These are phyloP conservation scores for Panicum virgatum DNA, from an alignment of 202 grass and related monocot species.

Conservation along the genomic window DNA sequence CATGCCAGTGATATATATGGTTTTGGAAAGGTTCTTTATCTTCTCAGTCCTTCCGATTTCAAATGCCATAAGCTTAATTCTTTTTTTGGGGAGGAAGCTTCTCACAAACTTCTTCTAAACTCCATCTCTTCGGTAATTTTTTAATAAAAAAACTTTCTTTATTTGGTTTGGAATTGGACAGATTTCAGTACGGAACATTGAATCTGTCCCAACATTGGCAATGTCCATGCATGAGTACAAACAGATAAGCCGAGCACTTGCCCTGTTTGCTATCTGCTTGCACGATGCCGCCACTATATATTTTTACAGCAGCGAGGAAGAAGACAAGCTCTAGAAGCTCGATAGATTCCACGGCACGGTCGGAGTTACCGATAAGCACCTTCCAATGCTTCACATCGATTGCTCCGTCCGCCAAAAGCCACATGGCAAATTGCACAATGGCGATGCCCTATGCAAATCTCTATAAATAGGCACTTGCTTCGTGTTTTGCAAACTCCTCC, in stretches of 20 bases:
- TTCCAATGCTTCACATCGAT: constrained; percentile 10
- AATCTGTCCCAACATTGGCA: background rate
- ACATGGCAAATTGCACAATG: background rate
- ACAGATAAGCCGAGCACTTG: background rate
- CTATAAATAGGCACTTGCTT: constrained; percentile 10
- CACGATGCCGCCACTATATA: background rate
- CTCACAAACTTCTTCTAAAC: background rate
- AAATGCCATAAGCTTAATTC: background rate
- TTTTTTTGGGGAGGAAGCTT: background rate
- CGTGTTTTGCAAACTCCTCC: constrained; percentile 43
- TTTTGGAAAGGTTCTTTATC: background rate
- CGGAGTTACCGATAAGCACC: constrained; percentile 43
- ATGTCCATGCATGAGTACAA: background rate
- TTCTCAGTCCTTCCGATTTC: background rate
- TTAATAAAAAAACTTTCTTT: background rate
- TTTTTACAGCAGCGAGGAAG: constrained; percentile 22
- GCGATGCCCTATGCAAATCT: background rate
- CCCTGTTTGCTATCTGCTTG: background rate
- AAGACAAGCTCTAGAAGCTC: constrained; percentile 27
- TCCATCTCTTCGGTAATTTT: background rate
- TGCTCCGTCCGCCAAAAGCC: constrained; percentile 22
- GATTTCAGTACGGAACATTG: background rate
- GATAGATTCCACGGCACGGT: constrained; percentile 1
- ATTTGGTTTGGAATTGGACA: background rate
- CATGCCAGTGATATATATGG: background rate